Conservation (phyloP, 352 stramenopile species). For the Pythium brachiatum region DNA sequence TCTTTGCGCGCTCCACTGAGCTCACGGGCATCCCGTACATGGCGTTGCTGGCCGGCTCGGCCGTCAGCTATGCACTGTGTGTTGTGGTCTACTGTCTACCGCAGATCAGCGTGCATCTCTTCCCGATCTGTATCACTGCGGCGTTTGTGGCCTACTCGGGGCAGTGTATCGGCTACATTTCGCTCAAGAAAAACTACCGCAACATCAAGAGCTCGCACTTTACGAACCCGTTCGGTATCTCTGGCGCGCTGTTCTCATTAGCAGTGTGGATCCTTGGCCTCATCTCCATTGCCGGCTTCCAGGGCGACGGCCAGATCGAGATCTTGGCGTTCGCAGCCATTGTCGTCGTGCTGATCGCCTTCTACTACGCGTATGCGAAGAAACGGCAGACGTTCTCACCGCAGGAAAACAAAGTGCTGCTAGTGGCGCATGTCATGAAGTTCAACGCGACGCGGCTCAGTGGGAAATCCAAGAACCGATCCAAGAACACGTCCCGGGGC, state of each 20-base stretch:
- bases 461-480: slow-evolving; percentile 11
- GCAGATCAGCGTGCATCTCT: slow-evolving; percentile 8
- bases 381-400: slow-evolving; percentile 26
- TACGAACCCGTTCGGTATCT: slow-evolving; percentile 18
- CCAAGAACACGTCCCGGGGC: not conserved
- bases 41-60: slow-evolving; percentile 8
- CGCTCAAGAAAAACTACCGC: slow-evolving; percentile 22
- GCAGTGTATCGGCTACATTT: slow-evolving; percentile 35
- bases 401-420: slow-evolving; percentile 27
- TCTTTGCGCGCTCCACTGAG: not conserved
- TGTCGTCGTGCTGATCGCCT: slow-evolving; percentile 6
- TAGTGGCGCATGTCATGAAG: slow-evolving; percentile 22
- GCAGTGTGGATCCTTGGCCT: slow-evolving; percentile 15
- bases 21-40: slow-evolving; percentile 18
- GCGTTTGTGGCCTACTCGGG: slow-evolving; percentile 26
- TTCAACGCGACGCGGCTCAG: slow-evolving; percentile 18
- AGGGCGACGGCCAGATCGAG: slow-evolving; percentile 13
- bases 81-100: slow-evolving; percentile 22
- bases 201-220: slow-evolving; percentile 21
- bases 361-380: slow-evolving; percentile 24
- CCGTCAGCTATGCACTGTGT: slow-evolving; percentile 23
- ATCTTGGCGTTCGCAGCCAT: slow-evolving; percentile 11
- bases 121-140: slow-evolving; percentile 21
- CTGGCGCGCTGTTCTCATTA: slow-evolving; percentile 15
- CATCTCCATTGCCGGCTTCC: slow-evolving; percentile 13